Conservation (phyloP, 805 yeast genomes). For the Zygosaccharomyces kombuchaensis region DNA sequence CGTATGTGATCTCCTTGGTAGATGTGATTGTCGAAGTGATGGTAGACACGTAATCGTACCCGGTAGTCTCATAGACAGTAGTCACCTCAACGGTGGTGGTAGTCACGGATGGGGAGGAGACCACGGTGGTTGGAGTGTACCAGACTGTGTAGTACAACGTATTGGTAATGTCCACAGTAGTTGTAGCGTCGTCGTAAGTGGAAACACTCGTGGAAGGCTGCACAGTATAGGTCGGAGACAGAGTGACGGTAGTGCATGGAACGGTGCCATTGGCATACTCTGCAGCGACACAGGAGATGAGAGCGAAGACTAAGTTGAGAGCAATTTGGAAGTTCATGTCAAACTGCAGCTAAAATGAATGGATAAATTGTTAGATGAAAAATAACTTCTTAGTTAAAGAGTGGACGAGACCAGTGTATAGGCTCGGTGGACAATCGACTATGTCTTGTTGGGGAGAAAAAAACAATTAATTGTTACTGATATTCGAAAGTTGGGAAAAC, state of each 20-base stretch:
- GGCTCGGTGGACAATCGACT: constrained; percentile 16
- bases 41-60: constrained; percentile 19
- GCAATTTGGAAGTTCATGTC: constrained; percentile 12
- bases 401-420: constrained; percentile 25
- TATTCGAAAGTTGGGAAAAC: neutral
- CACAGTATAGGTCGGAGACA: constrained; percentile 22
- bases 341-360: constrained; percentile 5
- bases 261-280: constrained; percentile 19
- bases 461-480: neutral
- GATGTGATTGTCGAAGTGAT: constrained; percentile 23
- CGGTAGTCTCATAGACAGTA: constrained; percentile 15
- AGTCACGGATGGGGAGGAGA: constrained; percentile 11
- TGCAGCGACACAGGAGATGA: constrained; percentile 18
- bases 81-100: constrained; percentile 16
- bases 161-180: constrained; percentile 26
- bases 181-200: constrained; percentile 24
- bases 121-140: constrained; percentile 16
- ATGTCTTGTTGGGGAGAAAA: neutral
- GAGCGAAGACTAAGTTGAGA: constrained; percentile 11
- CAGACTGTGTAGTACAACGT: constrained; percentile 23
- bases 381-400: constrained; percentile 10
- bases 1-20: constrained; percentile 11
- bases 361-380: neutral
- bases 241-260: constrained; percentile 18
- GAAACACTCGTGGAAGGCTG: constrained; percentile 14